Base-by-base conservation (phyloP, 441 rosid species). In the Macaranga tanarius region DNA sequence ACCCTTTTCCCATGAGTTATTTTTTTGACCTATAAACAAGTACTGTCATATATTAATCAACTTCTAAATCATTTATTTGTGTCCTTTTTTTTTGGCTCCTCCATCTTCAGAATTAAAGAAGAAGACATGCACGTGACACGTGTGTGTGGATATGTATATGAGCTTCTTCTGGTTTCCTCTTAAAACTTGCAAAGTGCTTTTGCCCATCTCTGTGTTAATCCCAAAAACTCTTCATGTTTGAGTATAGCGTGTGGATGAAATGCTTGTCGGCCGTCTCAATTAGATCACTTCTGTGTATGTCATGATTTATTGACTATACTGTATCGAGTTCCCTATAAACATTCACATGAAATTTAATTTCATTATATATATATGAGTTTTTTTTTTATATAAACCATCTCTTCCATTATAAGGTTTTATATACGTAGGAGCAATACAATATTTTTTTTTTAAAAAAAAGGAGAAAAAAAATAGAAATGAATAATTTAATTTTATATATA, bases 191-290 rank as follows among this genome's bases (percentile, higher is more conserved):
- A n/a, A 50, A 8, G 45, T 50, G 16, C 61, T 31, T n/a, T 3
- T 52, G 55, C 57, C 70, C 58, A 66, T 66, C 55, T 65, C 69
- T 65, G 17, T 54, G 52, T 65, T 22, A 42, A 47, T 65, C 51
- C 69, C 69, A 65, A 65, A 44, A 66, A 31, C 44, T 17, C 57
- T 65, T 65, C 40, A 47, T 65, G 69, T 47, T 56, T 16, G 54
- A 48, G 57, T 47, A 26, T 7, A 50, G 58, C 70, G 50, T 66
- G 70, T 66, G 31, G 44, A 25, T 66, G 38, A 66, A 57, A 66
- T 66, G 54, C 70, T 48, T 66, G 58, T 26, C 31, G 70, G 70
- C 50, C 70, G 22, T 34, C 6, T 4, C 38, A 34, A 34, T 34
- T 7, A 34, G 38, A 34, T 34, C 38, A 34, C 38, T 34, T 34